These are phyloP conservation scores for Nakaseomyces bracarensis DNA, from an alignment of 1,139 yeast species.

Conservation along the genomic window DNA sequence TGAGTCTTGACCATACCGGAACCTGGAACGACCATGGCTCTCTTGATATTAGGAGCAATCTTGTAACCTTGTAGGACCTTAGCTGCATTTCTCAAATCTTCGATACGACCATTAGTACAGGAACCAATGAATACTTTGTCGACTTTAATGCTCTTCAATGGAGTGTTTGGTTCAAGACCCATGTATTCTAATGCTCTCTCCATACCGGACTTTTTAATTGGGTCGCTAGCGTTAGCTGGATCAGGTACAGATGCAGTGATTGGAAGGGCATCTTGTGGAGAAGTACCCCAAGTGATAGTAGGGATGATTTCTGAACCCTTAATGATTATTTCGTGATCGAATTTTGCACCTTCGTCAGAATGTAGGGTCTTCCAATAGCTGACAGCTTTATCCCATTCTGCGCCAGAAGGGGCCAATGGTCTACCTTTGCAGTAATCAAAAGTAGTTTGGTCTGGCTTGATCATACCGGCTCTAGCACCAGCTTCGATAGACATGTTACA, in stretches of 20 bases:
- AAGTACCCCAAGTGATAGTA: slow-evolving; percentile 98
- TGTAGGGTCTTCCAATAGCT: slow-evolving; percentile 82
- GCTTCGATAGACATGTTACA: slow-evolving; percentile 98
- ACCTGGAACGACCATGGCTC: slow-evolving; percentile 93
- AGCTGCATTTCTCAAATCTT: slow-evolving; percentile 94
- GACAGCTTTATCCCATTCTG: slow-evolving; percentile 90
- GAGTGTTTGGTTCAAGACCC: slow-evolving; percentile 82
- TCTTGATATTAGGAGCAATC: slow-evolving; percentile 71
- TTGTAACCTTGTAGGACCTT: slow-evolving; percentile 84
- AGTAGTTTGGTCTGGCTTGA: slow-evolving; percentile 85
- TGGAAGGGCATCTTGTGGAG: slow-evolving; percentile 97
- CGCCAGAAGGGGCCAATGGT: slow-evolving; percentile 90
- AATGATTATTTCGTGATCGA: slow-evolving; percentile 76
- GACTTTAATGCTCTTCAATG: slow-evolving; percentile 58
- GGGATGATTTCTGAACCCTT: slow-evolving; percentile 83
- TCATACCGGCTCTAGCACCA: slow-evolving; percentile 99
- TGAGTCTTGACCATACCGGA: slow-evolving; percentile 88
- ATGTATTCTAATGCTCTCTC: slow-evolving; percentile 85
- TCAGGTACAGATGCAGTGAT: slow-evolving; percentile 86
- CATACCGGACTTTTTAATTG: slow-evolving; percentile 73
- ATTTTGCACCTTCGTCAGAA: slow-evolving; percentile 82
- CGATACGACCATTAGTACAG: slow-evolving; percentile 95
- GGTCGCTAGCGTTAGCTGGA: slow-evolving; percentile 65
- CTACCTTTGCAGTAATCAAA: slow-evolving; percentile 84
- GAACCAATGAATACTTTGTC: slow-evolving; percentile 97